phyloP scores from a whole-genome alignment of 257 asterid genomes.

The Coffea canephora region DNA sequence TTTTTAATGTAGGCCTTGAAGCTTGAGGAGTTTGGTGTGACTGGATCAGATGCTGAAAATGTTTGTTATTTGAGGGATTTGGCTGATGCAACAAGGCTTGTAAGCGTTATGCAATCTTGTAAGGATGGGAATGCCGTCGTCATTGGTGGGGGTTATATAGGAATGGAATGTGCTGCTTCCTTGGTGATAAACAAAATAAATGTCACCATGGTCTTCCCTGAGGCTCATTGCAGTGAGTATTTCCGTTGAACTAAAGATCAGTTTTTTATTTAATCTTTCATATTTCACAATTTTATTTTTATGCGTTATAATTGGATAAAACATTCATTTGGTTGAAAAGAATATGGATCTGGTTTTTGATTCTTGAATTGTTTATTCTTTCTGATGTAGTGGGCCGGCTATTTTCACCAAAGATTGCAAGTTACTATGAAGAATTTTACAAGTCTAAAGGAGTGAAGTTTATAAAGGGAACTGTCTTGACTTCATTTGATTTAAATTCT shows the following conservation, averaged over 20 bases:
- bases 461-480: slow-evolving; percentile 79
- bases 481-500: slow-evolving; percentile 78
- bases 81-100: slow-evolving; percentile 80
- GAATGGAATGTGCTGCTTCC: slow-evolving; percentile 95
- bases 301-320: background rate
- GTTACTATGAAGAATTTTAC: slow-evolving; percentile 86
- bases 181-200: slow-evolving; percentile 72
- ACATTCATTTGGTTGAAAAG: background rate
- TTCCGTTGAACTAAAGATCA: slow-evolving; percentile 3
- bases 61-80: slow-evolving; percentile 75
- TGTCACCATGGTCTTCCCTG: slow-evolving; percentile 88
- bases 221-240: slow-evolving; percentile 76
- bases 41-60: slow-evolving; percentile 66
- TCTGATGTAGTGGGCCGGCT: slow-evolving; percentile 81
- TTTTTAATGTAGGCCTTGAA: slow-evolving; percentile 59
- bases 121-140: slow-evolving; percentile 78
- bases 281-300: background rate
- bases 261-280: background rate
- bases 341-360: background rate
- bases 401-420: slow-evolving; percentile 79
- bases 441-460: slow-evolving; percentile 90
- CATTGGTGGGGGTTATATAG: slow-evolving; percentile 88
- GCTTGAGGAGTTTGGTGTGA: slow-evolving; percentile 93
- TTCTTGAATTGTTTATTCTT: background rate
- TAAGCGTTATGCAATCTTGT: slow-evolving; percentile 56